Conservation (phyloP, 2,329 filamentous ascomycete genomes). For the Pseudogymnoascus sp. region DNA sequence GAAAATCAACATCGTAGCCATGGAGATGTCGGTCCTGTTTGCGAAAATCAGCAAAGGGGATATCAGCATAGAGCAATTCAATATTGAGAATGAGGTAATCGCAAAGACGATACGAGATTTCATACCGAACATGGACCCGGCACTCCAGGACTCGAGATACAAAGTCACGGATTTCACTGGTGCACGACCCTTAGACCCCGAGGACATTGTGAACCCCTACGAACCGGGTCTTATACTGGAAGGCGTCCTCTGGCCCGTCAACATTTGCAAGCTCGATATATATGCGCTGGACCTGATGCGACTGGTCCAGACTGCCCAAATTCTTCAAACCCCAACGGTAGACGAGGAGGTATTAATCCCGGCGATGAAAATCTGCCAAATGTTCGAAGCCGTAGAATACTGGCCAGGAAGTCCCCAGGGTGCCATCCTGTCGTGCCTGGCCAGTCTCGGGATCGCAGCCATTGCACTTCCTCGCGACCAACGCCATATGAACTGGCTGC, state of each 20-base stretch:
- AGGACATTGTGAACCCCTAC: slow-evolving; percentile 69
- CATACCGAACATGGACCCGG: slow-evolving; percentile 50
- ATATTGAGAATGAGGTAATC: slow-evolving; percentile 49
- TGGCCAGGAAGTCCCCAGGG: slow-evolving; percentile 65
- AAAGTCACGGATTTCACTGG: slow-evolving; percentile 57
- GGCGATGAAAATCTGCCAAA: slow-evolving; percentile 63
- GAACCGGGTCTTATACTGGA: slow-evolving; percentile 60
- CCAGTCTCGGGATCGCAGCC: slow-evolving; percentile 65
- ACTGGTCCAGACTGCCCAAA: slow-evolving; percentile 55
- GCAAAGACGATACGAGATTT: slow-evolving; percentile 39
- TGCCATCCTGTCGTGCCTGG: slow-evolving; percentile 63
- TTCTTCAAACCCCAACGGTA: slow-evolving; percentile 38
- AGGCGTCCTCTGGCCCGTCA: slow-evolving; percentile 65
- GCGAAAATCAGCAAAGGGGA: slow-evolving; percentile 57
- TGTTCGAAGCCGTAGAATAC: slow-evolving; percentile 69
- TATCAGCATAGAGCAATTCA: slow-evolving; percentile 57
- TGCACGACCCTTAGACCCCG: slow-evolving; percentile 41
- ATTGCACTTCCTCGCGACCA: slow-evolving; percentile 72
- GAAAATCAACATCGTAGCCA: slow-evolving; percentile 61
- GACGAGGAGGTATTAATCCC: slow-evolving; percentile 47
- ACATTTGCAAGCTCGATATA: slow-evolving; percentile 68
- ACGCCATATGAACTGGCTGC: slow-evolving; percentile 68
- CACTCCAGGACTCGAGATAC: slow-evolving; percentile 51
- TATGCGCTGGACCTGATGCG: slow-evolving; percentile 75
- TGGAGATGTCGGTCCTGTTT: slow-evolving; percentile 73